Base-by-base conservation (phyloP, 805 yeast species). In the Ogataea pini region DNA sequence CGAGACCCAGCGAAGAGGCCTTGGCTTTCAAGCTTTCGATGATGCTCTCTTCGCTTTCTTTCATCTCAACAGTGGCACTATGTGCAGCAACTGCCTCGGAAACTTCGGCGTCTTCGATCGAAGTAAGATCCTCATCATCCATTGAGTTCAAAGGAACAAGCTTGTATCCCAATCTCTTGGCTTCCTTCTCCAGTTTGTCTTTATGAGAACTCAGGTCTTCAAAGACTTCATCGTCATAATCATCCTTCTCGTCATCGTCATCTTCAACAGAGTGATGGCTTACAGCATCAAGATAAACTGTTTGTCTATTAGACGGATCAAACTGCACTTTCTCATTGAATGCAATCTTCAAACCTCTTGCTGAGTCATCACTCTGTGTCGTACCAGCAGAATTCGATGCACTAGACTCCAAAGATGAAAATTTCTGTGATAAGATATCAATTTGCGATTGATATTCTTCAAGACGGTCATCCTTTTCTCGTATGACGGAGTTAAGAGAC, bases 141-240 rank as follows among this genome's bases (percentile, higher is more conserved):
- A 41, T 16, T 3, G 57, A 57, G 10, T 48, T 48, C 28, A 62
- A 12, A 17, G 75, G 66, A 13, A 71, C 64, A 32, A 76, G 49
- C 18, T 56, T 61, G 57, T 65, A 60, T 9, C 73, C 72, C 24
- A 70, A 57, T 9, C 59, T 61, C 14, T 58, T 56, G 2, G 78
- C 78, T 38, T 61, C 58, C 16, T 58, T 55, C 37, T 63, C 60
- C 16, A 74, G 44, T 13, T 63, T 67, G 1, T 63, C 70, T 40
- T 62, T 62, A 2, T 32, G 16, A 8, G 65, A 54, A 18, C 63
- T 22, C 4, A 56, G 56, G n/a, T 59, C 59, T 16, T 54, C 59
- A 42, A 59, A 44, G 3, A 45, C 16, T 31, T 45, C 50, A 31
- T 32, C 36, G 13, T 47, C 42, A 16, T 45, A 49, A 31, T 32